These are phyloP conservation scores for Pouteria glomerata DNA, from an alignment of 148 eudicot species.

Conservation along the genomic window DNA sequence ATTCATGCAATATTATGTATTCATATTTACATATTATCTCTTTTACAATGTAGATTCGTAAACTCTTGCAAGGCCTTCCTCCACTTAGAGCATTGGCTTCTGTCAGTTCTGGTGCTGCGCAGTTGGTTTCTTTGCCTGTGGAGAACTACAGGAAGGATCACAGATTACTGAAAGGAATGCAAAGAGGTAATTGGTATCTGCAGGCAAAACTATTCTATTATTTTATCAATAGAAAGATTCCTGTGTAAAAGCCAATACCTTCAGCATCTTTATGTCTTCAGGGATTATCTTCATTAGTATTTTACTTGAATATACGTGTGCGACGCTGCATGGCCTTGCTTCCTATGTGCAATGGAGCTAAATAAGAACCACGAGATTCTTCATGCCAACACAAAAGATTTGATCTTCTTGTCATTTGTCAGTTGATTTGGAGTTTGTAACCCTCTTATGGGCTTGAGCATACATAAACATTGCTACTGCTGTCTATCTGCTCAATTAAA, in stretches of 20 bases:
- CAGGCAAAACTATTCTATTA: background rate
- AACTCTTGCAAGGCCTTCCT: conserved; percentile 77
- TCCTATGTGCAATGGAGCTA: background rate
- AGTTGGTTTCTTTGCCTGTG: conserved; percentile 80
- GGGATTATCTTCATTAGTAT: conserved; percentile 5
- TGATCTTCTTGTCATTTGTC: background rate
- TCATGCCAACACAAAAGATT: background rate
- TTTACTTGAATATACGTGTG: too few relatives aligned
- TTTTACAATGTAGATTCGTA: conserved; percentile 53
- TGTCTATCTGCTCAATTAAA: background rate
- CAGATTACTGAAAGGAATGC: conserved; percentile 84
- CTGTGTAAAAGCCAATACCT: background rate
- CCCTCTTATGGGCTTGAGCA: background rate
- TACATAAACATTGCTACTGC: background rate
- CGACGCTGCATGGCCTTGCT: too few relatives aligned
- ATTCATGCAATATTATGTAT: background rate
- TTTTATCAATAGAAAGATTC: background rate
- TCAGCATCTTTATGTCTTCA: background rate
- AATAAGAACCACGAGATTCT: background rate
- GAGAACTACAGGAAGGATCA: conserved; percentile 75
- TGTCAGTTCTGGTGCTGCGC: conserved; percentile 91
- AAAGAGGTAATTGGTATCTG: conserved; percentile 59
- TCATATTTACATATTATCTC: conserved; percentile 1
- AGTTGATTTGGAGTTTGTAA: background rate
- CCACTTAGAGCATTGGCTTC: conserved; percentile 78